Conservation (phyloP, 2,329 filamentous ascomycete genomes). For the Pezicula carpinea region DNA sequence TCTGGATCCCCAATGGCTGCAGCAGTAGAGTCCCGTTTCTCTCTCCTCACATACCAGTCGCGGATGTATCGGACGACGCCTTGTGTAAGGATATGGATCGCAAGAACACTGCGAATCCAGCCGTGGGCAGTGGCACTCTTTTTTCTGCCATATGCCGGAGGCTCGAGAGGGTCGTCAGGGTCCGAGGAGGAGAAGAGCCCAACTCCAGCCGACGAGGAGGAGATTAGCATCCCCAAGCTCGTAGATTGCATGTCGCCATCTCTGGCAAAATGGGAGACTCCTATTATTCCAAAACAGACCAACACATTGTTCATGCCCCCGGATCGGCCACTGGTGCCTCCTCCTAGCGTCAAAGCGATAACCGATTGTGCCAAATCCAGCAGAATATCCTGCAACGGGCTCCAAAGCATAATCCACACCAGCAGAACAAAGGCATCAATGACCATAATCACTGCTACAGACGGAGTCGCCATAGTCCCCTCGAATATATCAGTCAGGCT, state of each 20-base stretch:
- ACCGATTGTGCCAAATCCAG: constrained; percentile 89
- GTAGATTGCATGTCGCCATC: constrained; percentile 19
- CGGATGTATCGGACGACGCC: constrained; percentile 67
- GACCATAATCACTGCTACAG: constrained; percentile 75
- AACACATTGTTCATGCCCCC: constrained; percentile 68
- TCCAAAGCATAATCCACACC: constrained; percentile 84
- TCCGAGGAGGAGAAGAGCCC: constrained; percentile 22
- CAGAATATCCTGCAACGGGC: constrained; percentile 80
- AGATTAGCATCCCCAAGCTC: constrained; percentile 23
- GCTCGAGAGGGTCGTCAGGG: constrained; percentile 44
- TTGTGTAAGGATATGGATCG: constrained; percentile 72
- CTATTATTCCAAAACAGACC: constrained; percentile 65
- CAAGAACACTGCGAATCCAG: constrained; percentile 64
- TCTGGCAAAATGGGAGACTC: constrained; percentile 24
- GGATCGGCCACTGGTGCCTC: constrained; percentile 65
- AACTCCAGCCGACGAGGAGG: constrained; percentile 13
- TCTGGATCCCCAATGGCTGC: constrained; percentile 56
- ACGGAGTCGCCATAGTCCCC: constrained; percentile 79
- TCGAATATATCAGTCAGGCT: constrained; percentile 91
- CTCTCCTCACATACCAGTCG: constrained; percentile 60
- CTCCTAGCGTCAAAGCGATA: constrained; percentile 85
- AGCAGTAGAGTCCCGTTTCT: constrained; percentile 47
- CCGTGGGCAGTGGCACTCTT: constrained; percentile 48
- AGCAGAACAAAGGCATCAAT: constrained; percentile 80
- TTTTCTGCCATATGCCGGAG: constrained; percentile 43